A percentile compares a stretch with the other conserved stretches of the same genome.
These are phyloP conservation scores for Gypsophila paniculata DNA, from an alignment of 179 eudicot species.

Conservation along the genomic window DNA sequence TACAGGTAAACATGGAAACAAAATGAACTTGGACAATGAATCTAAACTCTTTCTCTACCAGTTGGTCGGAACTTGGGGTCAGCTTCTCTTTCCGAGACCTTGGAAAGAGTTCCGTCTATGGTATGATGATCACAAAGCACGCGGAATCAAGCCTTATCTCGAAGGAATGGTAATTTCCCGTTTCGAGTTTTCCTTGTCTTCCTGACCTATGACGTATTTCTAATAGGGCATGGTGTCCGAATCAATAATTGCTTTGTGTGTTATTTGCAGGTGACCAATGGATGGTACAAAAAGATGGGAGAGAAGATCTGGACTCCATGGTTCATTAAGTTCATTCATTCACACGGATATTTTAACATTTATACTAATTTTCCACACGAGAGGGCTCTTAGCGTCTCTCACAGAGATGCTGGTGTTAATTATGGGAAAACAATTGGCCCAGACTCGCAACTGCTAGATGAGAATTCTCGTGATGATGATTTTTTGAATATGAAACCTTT, in stretches of 20 bases:
- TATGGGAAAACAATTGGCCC: constrained; percentile 91
- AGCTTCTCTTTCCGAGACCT: constrained; percentile 93
- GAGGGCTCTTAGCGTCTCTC: constrained; percentile 78
- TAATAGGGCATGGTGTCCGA: not conserved
- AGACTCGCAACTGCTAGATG: constrained; percentile 65
- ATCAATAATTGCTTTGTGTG: not conserved
- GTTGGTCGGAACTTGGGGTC: constrained; percentile 99
- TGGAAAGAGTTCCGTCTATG: constrained; percentile 97
- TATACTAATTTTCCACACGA: constrained; percentile 76
- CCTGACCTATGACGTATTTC: not conserved
- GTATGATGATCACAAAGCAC: constrained; percentile 85
- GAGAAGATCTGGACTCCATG: constrained; percentile 98
- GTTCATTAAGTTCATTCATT: constrained; percentile 88
- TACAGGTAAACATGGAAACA: constrained; percentile 91
- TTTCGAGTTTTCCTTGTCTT: not conserved
- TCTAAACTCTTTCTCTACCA: constrained; percentile 75
- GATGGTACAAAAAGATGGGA: constrained; percentile 96
- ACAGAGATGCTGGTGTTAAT: constrained; percentile 95
- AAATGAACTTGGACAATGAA: constrained; percentile 59
- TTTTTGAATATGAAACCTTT: constrained; percentile 49
- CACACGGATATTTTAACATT: constrained; percentile 74
- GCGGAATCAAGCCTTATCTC: constrained; percentile 69
- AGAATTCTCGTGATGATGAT: constrained; percentile 38
- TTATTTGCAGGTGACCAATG: constrained; percentile 71
- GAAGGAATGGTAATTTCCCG: constrained; percentile 78